Conservation (phyloP, 2,329 filamentous ascomycete species). For the Xylaria sp. region DNA sequence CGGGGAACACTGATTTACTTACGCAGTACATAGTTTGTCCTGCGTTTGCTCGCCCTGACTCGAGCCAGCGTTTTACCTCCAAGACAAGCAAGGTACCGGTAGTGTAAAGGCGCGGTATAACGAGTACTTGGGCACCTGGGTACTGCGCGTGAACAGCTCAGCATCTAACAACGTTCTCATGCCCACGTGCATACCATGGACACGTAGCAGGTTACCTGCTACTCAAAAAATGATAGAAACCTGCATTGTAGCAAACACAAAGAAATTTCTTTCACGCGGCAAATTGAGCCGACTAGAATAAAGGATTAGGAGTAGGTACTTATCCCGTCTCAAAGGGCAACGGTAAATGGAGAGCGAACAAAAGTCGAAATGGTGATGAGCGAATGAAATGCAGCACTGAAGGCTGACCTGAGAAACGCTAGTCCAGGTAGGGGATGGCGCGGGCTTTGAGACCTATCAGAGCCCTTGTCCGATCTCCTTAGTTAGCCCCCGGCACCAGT, state of each 20-base stretch:
- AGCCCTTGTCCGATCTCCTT: conserved; percentile 26
- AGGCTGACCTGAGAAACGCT: conserved; percentile 10
- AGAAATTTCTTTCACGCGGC: conserved; percentile 12
- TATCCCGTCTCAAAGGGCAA: conserved; percentile 32
- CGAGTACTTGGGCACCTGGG: not conserved
- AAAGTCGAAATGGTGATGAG: conserved; percentile 27
- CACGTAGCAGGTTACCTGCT: not conserved
- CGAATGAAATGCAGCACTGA: conserved; percentile 21
- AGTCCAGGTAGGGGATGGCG: conserved; percentile 7
- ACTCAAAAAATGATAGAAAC: not conserved
- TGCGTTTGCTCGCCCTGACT: not conserved
- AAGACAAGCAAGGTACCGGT: too few species aligned
- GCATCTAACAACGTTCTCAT: conserved; percentile 27
- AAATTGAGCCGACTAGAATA: conserved; percentile 17
- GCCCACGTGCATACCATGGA: conserved; percentile 34
- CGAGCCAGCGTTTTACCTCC: not conserved
- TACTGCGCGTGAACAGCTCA: conserved; percentile 26
- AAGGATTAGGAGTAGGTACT: conserved; percentile 15
- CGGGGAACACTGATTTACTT: not conserved
- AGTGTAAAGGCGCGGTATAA: not conserved
- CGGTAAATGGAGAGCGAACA: conserved; percentile 16
- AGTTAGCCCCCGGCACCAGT: conserved; percentile 15
- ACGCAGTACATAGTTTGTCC: too few species aligned
- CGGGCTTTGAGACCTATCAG: conserved; percentile 29
- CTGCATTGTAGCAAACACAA: not conserved